A percentile compares a stretch with the other conserved stretches of the same genome.
Evolutionary conservation across 2,329 filamentous ascomycete species (phyloP).

Genomic region (Stromatinia cepivora): DNA sequence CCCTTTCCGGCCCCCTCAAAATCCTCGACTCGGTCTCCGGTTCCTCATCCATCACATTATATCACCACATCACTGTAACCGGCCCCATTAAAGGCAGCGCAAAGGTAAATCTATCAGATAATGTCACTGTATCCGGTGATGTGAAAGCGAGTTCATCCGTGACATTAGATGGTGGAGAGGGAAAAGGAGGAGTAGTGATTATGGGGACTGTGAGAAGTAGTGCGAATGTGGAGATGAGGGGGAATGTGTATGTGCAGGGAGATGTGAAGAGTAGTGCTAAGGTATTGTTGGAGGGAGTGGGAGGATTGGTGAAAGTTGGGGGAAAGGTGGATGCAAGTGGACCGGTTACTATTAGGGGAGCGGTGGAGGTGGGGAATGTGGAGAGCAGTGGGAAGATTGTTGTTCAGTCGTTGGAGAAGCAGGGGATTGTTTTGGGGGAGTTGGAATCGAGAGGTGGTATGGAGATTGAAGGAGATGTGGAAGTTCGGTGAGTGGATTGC

Average conservation of each 20-base stretch:
- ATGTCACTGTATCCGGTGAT: conserved; percentile 31
- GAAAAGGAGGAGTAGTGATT: conserved; percentile 23
- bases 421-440: conserved; percentile 26
- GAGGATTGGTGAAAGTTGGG: conserved; percentile 25
- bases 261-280: conserved; percentile 27
- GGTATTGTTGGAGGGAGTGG: conserved; percentile 20
- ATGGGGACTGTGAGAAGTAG: conserved; percentile 23
- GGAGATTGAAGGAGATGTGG: conserved; percentile 21
- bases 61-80: conserved; percentile 17
- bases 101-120: conserved; percentile 26
- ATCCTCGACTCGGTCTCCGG: conserved; percentile 29
- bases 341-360: conserved; percentile 2
- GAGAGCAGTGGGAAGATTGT: conserved; percentile 28
- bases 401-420: conserved; percentile 12
- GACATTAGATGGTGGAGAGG: conserved; percentile 24
- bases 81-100: conserved; percentile 26
- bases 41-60: conserved; percentile 23
- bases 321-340: conserved; percentile 25
- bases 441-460: conserved; percentile 17
- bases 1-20: conserved; percentile 29
- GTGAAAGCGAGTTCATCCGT: conserved; percentile 24
- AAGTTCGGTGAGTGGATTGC: conserved; percentile 26
- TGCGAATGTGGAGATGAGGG: conserved; percentile 23
- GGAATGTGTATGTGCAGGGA: conserved; percentile 26
- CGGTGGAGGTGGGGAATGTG: conserved; percentile 25